A percentile compares a stretch with the other conserved stretches of the same genome.
Evolutionary conservation across 2,329 filamentous ascomycete genomes (phyloP).

Genomic region (Talaromyces funiculosus): DNA sequence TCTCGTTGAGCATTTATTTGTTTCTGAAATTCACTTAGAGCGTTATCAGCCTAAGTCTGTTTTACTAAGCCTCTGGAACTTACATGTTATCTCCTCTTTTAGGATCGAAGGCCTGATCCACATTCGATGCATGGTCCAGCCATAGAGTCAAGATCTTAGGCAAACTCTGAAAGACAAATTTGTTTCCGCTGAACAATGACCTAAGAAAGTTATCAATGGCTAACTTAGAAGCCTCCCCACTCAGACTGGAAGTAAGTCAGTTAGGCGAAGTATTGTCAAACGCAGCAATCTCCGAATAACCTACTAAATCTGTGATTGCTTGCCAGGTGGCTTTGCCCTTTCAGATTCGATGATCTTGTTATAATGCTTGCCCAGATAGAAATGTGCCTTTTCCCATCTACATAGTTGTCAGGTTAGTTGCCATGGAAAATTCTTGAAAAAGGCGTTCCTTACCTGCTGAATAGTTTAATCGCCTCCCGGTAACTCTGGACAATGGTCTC

Average conservation of each 20-base stretch:
- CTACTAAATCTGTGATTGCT: slow-evolving; percentile 67
- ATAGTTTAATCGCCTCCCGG: slow-evolving; percentile 58
- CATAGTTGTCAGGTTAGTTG: slow-evolving; percentile 9
- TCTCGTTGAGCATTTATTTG: slow-evolving; percentile 50
- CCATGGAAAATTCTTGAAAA: not conserved
- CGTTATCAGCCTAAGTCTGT: not conserved
- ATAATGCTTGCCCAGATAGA: slow-evolving; percentile 94
- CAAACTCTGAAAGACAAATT: slow-evolving; percentile 92
- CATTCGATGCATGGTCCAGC: slow-evolving; percentile 79
- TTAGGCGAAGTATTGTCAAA: not conserved
- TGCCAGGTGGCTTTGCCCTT: slow-evolving; percentile 66
- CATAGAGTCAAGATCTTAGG: slow-evolving; percentile 89
- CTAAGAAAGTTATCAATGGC: slow-evolving; percentile 92
- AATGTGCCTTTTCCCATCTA: slow-evolving; percentile 94
- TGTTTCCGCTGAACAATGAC: slow-evolving; percentile 80
- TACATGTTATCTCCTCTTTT: slow-evolving; percentile 45
- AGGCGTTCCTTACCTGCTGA: slow-evolving; percentile 25
- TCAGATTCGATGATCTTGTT: slow-evolving; percentile 92
- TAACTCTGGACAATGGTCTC: slow-evolving; percentile 75
- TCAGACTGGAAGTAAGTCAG: slow-evolving; percentile 47
- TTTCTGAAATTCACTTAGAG: slow-evolving; percentile 39
- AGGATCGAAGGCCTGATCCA: slow-evolving; percentile 55
- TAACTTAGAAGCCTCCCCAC: slow-evolving; percentile 77
- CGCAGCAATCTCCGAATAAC: slow-evolving; percentile 14
- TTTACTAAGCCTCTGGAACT: slow-evolving; percentile 13